Base-by-base conservation (phyloP, 2,329 filamentous ascomycete species). In the Lasiodiplodia theobromae region DNA sequence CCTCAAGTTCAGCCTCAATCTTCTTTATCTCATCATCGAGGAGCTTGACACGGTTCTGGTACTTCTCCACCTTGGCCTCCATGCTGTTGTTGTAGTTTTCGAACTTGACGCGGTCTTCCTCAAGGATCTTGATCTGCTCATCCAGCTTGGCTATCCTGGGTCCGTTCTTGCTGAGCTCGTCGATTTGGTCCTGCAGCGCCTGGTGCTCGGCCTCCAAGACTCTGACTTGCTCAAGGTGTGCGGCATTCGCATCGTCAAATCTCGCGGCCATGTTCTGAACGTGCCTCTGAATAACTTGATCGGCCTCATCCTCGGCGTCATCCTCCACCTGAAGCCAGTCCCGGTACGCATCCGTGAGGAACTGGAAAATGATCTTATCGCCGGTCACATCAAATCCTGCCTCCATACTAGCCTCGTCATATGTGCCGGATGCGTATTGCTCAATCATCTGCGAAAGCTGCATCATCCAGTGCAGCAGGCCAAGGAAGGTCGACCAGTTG, bases 381-480 rank as follows among this genome's bases (percentile, higher is more conserved):
- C 92, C 92, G 12, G 86, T 90, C 34, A 98, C 90, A 78, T 99
- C 96, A 56, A 96, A 88, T 1, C 95, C 96, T 37, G 89, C 91
- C 74, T 97, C 95, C 52, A 91, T 86, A 77, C 94, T 97, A 1
- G 94, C 94, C 65, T 97, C 92, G 72, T 97, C 94, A 78, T 97
- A 99, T 57, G 89, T 89, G 69, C 94, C 91, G 67, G 84, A 80
- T 1, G 88, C 84, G 76, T 94, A 98, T 25, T 92, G 88, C 71
- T 98, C 94, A 76, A 98, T 88, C 91, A 98, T 97, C 73, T 95
- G 91, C 4, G 93, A 93, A 64, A 99, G 84, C 80, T 98, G 94
- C 95, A 99, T 97, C 89, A 99, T 95, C 96, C 96, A 99, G 82
- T 99, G 94, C 63, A 99, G 85, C 78, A 99, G 84, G 0, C 94